Evolutionary conservation across 768 basidiomycete species (phyloP), one percentile per base, ranked within the genome.

Genomic region (Boletus edulis): DNA sequence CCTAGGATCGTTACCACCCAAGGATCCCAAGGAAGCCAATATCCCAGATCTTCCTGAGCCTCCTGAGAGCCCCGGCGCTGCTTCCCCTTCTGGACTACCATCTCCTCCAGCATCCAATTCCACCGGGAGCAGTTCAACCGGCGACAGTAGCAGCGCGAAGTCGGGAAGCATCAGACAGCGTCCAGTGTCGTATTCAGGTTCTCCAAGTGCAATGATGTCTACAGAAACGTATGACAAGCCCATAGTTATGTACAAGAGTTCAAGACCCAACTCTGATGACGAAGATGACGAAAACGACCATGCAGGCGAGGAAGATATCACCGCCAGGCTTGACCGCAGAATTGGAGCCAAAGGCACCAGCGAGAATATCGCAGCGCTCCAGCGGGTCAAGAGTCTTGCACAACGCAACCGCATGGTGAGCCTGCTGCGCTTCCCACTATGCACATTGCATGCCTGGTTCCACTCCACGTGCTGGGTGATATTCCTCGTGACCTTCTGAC

Each of bases 101-200:
- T 91, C 89, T 22, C 91, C 91, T 0, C 91, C 91, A 41, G 89
- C 88, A 27, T 89, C 91, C 18, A 91, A 91, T 66, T 91, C 89
- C 12, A 91, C 89, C 2, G 89, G 87, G 34, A 90, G 88, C 68
- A 87, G 87, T 37, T 89, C 87, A 62, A 84, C 82, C 5, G 85
- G 84, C 41, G 85, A 85, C 71, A 79, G 79, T 44, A 74, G 70
- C 49, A 79, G 76, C 56, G 72, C 69, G 6, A 68, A 67, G 55
- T 69, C 72, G 49, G 76, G 75, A 57, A 76, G 75, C 62, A 54
- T 75, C 56, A 73, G 76, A 58, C 65, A 65, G 48, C 73, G 67
- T 40, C 65, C 71, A 43, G 49, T 57, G 38, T 63, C 75, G 39
- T 62, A 66, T 56, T 58, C 67, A 22, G 48, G 58, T 48, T 51